Evolutionary conservation across 164 flowering plant genomes (phyloP).

Genomic region (Vitis riparia): DNA sequence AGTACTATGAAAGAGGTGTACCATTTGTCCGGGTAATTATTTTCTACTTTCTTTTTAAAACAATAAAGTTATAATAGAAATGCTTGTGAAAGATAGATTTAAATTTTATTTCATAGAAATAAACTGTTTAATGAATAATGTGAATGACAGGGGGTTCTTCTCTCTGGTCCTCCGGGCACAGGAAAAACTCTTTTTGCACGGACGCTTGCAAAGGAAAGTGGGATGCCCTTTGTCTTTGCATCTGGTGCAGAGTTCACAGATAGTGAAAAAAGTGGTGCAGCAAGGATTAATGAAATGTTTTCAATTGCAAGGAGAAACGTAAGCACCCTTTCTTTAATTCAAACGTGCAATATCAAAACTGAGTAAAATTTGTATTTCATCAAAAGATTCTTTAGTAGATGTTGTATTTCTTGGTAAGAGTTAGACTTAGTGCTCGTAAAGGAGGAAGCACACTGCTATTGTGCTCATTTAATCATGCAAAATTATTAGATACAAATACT

Average conservation of each 20-base stretch:
- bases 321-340: conserved; percentile 17
- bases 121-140: conserved; percentile 3
- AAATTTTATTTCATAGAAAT: not conserved
- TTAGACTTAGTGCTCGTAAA: too few species aligned
- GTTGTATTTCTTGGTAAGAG: too few species aligned
- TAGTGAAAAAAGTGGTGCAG: conserved; percentile 90
- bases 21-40: conserved; percentile 83
- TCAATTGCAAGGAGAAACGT: conserved; percentile 93
- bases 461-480: too few species aligned
- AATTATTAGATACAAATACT: too few species aligned
- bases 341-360: not conserved
- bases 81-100: not conserved
- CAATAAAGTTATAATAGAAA: too few species aligned
- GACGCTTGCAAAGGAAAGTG: conserved; percentile 94
- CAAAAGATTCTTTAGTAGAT: too few species aligned
- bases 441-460: too few species aligned
- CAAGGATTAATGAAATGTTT: conserved; percentile 88
- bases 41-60: not conserved
- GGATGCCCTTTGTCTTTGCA: conserved; percentile 95
- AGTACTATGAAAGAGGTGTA: conserved; percentile 77
- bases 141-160: conserved; percentile 81
- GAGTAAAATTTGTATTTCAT: not conserved
- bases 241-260: conserved; percentile 98
- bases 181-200: conserved; percentile 98
- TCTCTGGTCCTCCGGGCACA: conserved; percentile 98